Percentiles rank a stretch among this genome's conserved stretches.
These are phyloP conservation scores for Stephanodiscus triporus DNA, from an alignment of 108 stramenopile genomes.

Conservation along the genomic window DNA sequence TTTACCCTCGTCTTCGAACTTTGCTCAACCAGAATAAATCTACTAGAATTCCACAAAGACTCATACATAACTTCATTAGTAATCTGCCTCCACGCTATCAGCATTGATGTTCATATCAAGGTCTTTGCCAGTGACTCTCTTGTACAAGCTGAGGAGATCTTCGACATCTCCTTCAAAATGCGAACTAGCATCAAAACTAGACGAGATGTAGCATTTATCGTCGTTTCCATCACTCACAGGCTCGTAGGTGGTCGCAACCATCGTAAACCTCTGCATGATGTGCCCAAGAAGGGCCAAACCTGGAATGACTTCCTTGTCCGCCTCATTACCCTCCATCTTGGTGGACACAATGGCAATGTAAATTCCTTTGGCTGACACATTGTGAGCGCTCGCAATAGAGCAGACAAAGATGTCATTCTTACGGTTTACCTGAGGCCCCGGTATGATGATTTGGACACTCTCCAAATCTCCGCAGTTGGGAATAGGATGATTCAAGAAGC, in stretches of 20 bases:
- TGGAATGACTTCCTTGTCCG: constrained; percentile 93
- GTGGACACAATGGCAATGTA: constrained; percentile 98
- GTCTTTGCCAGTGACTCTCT: constrained; percentile 95
- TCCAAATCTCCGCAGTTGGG: constrained; percentile 91
- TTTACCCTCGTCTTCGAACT: not conserved
- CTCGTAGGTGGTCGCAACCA: constrained; percentile 87
- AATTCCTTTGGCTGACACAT: constrained; percentile 85
- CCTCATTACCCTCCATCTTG: constrained; percentile 89
- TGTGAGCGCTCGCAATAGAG: constrained; percentile 75
- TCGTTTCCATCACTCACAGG: constrained; percentile 87
- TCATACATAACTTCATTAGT: constrained; percentile 45
- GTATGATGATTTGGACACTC: constrained; percentile 97
- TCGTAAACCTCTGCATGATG: constrained; percentile 93
- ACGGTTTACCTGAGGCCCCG: constrained; percentile 94
- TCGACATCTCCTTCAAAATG: constrained; percentile 96
- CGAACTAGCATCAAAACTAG: constrained; percentile 96
- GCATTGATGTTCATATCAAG: constrained; percentile 95
- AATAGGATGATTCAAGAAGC: constrained; percentile 96
- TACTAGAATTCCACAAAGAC: not conserved
- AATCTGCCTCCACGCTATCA: constrained; percentile 87
- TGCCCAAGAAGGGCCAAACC: constrained; percentile 93
- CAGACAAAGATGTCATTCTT: constrained; percentile 98
- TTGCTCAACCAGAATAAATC: not conserved
- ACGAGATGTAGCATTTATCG: constrained; percentile 95
- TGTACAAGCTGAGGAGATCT: constrained; percentile 92